These are phyloP conservation scores for Boechera retrofracta DNA, from an alignment of 345 rosid species.

Conservation along the genomic window DNA sequence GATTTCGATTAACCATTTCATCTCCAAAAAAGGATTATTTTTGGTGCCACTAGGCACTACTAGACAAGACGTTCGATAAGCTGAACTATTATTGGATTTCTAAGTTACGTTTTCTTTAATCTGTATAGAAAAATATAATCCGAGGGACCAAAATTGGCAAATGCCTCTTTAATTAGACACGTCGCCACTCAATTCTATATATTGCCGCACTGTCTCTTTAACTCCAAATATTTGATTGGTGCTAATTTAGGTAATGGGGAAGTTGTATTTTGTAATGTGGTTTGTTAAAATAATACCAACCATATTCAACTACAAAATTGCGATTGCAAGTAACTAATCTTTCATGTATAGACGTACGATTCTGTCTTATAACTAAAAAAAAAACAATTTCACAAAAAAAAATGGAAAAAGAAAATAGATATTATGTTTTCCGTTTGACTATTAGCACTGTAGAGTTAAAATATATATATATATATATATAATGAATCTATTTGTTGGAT, in stretches of 20 bases:
- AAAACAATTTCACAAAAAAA: background rate
- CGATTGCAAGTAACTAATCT: background rate
- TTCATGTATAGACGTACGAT: background rate
- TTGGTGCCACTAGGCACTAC: conserved; percentile 33
- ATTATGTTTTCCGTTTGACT: background rate
- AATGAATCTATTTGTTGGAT: too few species aligned
- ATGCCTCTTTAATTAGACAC: conserved; percentile 9
- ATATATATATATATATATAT: too few species aligned
- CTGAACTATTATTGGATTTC: conserved; percentile 25
- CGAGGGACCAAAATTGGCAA: conserved; percentile 14
- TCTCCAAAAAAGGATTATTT: conserved; percentile 15
- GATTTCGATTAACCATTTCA: conserved; percentile 19
- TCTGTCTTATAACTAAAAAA: background rate
- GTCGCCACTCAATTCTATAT: conserved; percentile 2
- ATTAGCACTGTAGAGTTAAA: background rate
- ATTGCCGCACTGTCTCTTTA: background rate
- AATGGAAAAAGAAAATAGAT: background rate
- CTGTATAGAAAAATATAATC: background rate
- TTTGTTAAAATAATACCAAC: background rate
- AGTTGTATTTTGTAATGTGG: background rate
- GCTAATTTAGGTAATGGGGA: background rate
- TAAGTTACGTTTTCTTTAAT: conserved; percentile 33
- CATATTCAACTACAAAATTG: background rate
- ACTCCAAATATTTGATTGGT: conserved; percentile 8
- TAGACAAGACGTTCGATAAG: conserved; percentile 36